Base-by-base conservation (phyloP, 345 rosid genomes). In the Gossypium thurberi region DNA sequence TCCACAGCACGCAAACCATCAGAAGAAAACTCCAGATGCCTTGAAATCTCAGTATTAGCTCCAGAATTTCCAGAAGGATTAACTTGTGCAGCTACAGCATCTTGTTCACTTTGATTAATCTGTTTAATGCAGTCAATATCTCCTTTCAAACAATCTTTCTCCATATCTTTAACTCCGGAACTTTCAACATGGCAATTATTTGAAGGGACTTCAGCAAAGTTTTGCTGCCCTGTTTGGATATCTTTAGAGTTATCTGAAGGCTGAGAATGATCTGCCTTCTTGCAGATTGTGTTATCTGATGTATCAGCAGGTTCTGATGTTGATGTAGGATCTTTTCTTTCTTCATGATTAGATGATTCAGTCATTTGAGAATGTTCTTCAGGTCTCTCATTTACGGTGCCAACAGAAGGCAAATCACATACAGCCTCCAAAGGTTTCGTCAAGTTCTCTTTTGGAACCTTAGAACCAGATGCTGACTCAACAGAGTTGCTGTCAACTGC, bases 381-480 rank as follows among this genome's bases (percentile, higher is more conserved):
- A 50, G 62, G 66, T 62, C 65, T 71, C 78, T 79, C 84, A 74
- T 60, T 75, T 18, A 77, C 73, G 20, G 71, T 71, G 42, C 52
- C 79, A 23, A 23, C 8, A 72, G 78, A 63, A 78, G 75, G 71
- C 56, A 74, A 60, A 67, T 66, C 82, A 60, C 64, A 44, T 75
- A 74, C 68, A 40, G 62, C 66, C 40, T 68, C 82, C 57, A 69
- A 37, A 43, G 70, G 48, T 53, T 73, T 78, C 42, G 26, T 59
- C 5, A 56, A 63, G 78, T 70, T 74, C 57, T 52, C 82, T 48
- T 75, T 75, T 17, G 74, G 61, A 59, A 74, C 63, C 71, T 75
- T 86, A 18, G 65, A 73, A 69, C 65, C 80, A 70, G 83, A 81
- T 56, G 75, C 73, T 56, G 79, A 63, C 69, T 81, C 81, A 60